A percentile compares a stretch with the other conserved stretches of the same genome.
These are phyloP conservation scores for Rosa chinensis DNA, from an alignment of 306 rosid species.

Conservation along the genomic window DNA sequence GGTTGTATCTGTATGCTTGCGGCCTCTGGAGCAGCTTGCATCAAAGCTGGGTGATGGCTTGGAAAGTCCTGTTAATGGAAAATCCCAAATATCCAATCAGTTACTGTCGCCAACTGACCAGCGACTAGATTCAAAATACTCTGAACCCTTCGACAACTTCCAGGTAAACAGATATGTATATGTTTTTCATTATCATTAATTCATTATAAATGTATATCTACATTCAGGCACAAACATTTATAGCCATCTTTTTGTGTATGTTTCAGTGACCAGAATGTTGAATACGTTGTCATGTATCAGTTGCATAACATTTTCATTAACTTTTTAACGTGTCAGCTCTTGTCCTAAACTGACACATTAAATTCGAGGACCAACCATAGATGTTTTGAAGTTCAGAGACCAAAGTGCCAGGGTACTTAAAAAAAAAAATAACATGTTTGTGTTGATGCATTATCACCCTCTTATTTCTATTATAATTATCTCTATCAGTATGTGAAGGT, in stretches of 20 bases:
- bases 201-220: not conserved
- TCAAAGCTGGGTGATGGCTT: constrained; percentile 58
- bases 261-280: not conserved
- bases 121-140: constrained; percentile 43
- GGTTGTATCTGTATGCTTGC: constrained; percentile 74
- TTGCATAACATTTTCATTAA: not conserved
- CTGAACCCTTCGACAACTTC: constrained; percentile 58
- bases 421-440: not conserved
- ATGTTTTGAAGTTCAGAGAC: not conserved
- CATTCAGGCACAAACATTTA: not conserved
- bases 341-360: not conserved
- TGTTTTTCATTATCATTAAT: not conserved
- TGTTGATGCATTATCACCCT: not conserved
- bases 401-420: not conserved
- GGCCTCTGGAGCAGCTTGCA: constrained; percentile 80
- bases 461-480: not conserved
- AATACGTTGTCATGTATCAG: not conserved
- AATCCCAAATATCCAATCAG: constrained; percentile 65
- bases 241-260: not conserved
- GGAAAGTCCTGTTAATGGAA: constrained; percentile 51
- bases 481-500: not conserved
- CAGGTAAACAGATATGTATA: constrained; percentile 51
- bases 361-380: not conserved
- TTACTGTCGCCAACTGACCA: constrained; percentile 63
- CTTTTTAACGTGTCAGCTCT: not conserved